Evolutionary conservation across 148 eudicot species (phyloP).

Genomic region (Vaccinium macrocarpon): DNA sequence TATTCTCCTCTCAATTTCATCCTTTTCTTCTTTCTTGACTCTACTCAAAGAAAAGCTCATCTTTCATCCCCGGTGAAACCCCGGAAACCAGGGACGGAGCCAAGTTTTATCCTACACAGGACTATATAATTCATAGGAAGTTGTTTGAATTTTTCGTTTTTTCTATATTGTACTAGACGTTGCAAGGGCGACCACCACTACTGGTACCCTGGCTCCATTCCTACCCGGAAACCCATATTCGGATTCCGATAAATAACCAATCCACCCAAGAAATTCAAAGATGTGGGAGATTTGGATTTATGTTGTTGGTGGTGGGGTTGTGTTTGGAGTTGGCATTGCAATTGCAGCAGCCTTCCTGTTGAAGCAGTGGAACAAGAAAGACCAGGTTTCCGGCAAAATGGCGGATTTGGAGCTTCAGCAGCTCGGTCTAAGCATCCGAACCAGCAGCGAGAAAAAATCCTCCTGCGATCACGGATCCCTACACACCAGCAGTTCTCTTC

Average conservation of each 20-base stretch:
- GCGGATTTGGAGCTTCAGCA: conserved; percentile 60
- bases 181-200: too few species aligned
- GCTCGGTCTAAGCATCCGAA: conserved; percentile 66
- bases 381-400: conserved; percentile 29
- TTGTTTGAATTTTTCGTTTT: too few species aligned
- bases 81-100: not conserved
- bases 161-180: too few species aligned
- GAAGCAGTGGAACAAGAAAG: conserved; percentile 24
- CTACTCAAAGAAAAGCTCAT: not conserved
- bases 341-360: conserved; percentile 36
- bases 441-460: conserved; percentile 68
- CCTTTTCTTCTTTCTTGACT: not conserved
- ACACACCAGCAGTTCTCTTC: conserved; percentile 29
- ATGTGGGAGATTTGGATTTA: conserved; percentile 35
- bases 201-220: too few species aligned
- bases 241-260: not conserved
- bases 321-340: conserved; percentile 24
- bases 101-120: too few species aligned
- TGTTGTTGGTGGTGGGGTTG: conserved; percentile 28
- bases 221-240: not conserved
- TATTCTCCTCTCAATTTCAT: too few species aligned
- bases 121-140: too few species aligned
- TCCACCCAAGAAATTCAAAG: conserved; percentile 25
- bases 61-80: not conserved
- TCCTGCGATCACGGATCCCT: conserved; percentile 72